Base-by-base conservation (phyloP, 2,329 filamentous ascomycete genomes). In the Xylaria sp. region DNA sequence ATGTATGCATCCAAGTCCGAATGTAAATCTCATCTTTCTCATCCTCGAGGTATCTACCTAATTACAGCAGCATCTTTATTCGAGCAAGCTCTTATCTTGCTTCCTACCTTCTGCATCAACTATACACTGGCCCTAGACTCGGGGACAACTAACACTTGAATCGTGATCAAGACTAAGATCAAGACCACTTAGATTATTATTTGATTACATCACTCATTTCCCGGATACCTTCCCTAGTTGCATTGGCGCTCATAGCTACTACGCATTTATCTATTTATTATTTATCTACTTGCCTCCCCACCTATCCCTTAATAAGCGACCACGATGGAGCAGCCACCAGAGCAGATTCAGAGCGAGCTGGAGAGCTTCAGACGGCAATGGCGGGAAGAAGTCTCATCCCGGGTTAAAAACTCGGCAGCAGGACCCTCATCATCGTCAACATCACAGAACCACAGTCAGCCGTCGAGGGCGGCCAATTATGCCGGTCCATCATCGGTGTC, bases 291-390 rank as follows among this genome's bases (percentile, higher is more conserved):
- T 18, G 18, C 13, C 34, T 37, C 10, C 10, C 46, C 18, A 48
- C 46, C 31, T 39, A 31, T 20, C 31, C 18, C 20, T 12, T 54
- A 20, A 65, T 55, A 69, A 62, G 48, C 54, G 46, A 73, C 51
- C 23, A 77, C 73, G 70, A 74, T 76, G 60, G 71, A 77, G 25
- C 73, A 74, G 51, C 72, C 76, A 31, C 67, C 74, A 20, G 73
- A 76, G 39, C 74, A 76, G 65, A 80, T 86, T 57, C 86, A 89
- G 78, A 86, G 90, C 60, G 94, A 97, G 80, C 88, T 98, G 69
- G 93, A 97, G 80, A 90, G 88, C 55, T 98, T 98, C 82, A 91
- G 95, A 73, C 88, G 89, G 77, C 87, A 94, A 85, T 98, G 94
- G 94, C 89, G 89, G 68, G 91, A 93, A 74, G 94, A 98, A 79